Evolutionary conservation across 2,329 filamentous ascomycete genomes (phyloP).

Genomic region (Fusarium guadeloupense): DNA sequence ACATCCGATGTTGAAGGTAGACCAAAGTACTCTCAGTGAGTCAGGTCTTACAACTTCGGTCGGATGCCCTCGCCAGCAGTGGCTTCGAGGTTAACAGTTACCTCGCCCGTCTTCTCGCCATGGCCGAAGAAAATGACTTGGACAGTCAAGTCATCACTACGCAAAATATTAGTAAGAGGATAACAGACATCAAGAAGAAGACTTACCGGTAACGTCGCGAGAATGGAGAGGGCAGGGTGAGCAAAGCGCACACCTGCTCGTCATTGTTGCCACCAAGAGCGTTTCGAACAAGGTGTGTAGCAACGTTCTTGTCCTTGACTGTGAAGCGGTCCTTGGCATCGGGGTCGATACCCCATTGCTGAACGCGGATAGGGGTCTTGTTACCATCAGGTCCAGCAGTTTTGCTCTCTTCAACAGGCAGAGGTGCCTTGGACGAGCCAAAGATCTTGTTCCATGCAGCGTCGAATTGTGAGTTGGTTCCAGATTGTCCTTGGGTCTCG

Average conservation of each 20-base stretch:
- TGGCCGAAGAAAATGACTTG: slow-evolving; percentile 99
- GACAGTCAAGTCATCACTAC: slow-evolving; percentile 91
- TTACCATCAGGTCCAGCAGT: slow-evolving; percentile 70
- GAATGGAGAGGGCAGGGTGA: slow-evolving; percentile 91
- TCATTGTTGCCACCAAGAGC: slow-evolving; percentile 91
- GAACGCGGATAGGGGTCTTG: slow-evolving; percentile 84
- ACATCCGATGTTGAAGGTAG: background rate
- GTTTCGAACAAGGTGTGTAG: slow-evolving; percentile 94
- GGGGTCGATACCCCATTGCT: slow-evolving; percentile 87
- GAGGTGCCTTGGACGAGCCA: slow-evolving; percentile 58
- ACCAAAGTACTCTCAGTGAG: background rate
- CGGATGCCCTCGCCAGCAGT: slow-evolving; percentile 64
- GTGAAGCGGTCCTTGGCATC: slow-evolving; percentile 84
- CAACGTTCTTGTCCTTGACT: slow-evolving; percentile 93
- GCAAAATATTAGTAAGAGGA: slow-evolving; percentile 25
- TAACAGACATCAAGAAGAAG: background rate
- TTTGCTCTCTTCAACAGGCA: slow-evolving; percentile 79
- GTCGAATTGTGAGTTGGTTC: slow-evolving; percentile 72
- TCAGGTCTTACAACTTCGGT: slow-evolving; percentile 54
- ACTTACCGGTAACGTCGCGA: slow-evolving; percentile 85
- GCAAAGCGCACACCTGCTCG: slow-evolving; percentile 90
- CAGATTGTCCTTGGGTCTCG: slow-evolving; percentile 72
- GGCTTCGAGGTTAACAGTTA: slow-evolving; percentile 87
- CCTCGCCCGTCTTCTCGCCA: slow-evolving; percentile 76
- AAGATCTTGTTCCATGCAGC: slow-evolving; percentile 73